These are phyloP conservation scores for Dictyostelium brefeldianum DNA, from an alignment of 78 protist species.

Conservation along the genomic window DNA sequence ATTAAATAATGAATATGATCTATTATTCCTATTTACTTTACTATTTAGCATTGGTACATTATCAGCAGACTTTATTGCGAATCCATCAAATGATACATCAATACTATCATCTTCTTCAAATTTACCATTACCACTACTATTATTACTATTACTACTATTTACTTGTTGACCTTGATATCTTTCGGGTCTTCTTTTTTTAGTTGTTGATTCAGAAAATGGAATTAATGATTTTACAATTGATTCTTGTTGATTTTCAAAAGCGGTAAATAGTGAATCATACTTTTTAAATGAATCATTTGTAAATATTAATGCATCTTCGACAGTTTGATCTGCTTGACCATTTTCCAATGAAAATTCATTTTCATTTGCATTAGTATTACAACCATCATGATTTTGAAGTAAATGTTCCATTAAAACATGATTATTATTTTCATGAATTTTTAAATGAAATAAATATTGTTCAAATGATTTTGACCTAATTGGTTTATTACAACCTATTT, in stretches of 20 bases:
- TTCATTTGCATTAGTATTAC: not conserved
- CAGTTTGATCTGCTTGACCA: not conserved
- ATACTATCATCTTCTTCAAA: not conserved
- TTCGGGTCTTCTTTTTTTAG: constrained; percentile 28
- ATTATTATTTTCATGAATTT: constrained; percentile 31
- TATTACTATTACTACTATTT: not conserved
- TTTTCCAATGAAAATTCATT: not conserved
- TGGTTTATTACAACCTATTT: constrained; percentile 67
- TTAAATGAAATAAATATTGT: constrained; percentile 49
- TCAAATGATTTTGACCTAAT: constrained; percentile 57
- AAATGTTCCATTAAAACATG: constrained; percentile 25
- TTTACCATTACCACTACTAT: too few species aligned
- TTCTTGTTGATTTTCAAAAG: constrained; percentile 37
- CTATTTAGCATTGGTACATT: not conserved
- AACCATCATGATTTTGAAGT: constrained; percentile 1
- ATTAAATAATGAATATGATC: not conserved
- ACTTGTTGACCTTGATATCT: constrained; percentile 1
- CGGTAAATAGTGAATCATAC: constrained; percentile 22
- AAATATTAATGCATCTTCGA: constrained; percentile 38
- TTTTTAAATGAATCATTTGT: constrained; percentile 29
- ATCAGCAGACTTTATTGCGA: not conserved
- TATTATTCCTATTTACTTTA: not conserved
- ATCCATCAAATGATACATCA: constrained; percentile 6
- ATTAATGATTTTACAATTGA: constrained; percentile 7
- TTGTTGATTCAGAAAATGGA: not conserved